phyloP scores from a whole-genome alignment of 768 basidiomycete genomes.

The Leccinum broughii region DNA sequence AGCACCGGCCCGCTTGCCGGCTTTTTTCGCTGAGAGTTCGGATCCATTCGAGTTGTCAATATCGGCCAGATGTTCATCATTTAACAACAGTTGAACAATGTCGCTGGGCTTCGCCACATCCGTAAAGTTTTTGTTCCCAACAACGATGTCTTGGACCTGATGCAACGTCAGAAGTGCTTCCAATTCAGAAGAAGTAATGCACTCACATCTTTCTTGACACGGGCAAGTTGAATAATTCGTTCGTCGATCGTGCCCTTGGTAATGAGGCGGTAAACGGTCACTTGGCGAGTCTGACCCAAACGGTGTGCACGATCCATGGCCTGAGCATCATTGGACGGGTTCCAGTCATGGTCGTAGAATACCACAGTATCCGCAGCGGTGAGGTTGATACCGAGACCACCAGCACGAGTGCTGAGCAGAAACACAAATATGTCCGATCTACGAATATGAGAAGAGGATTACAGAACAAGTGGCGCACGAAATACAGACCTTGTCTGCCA shows the following conservation, averaged over 20 bases:
- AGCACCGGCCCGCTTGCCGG: conserved; percentile 37
- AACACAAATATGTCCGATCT: conserved; percentile 91
- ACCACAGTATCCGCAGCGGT: conserved; percentile 57
- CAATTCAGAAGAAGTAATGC: neutral
- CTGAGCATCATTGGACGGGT: conserved; percentile 96
- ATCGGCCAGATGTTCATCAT: conserved; percentile 88
- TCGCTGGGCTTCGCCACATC: conserved; percentile 95
- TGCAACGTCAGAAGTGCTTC: conserved; percentile 4
- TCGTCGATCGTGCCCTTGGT: conserved; percentile 96
- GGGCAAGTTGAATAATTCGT: conserved; percentile 92
- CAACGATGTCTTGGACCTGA: conserved; percentile 98
- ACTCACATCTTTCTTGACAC: conserved; percentile 93
- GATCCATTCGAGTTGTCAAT: conserved; percentile 50
- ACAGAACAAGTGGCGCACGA: neutral
- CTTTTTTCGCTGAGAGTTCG: conserved; percentile 37
- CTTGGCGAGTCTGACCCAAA: conserved; percentile 94
- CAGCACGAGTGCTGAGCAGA: conserved; percentile 91
- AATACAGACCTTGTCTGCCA: conserved; percentile 90
- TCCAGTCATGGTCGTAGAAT: conserved; percentile 39
- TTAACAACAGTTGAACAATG: conserved; percentile 91
- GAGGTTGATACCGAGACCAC: conserved; percentile 95
- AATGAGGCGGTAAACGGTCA: conserved; percentile 93
- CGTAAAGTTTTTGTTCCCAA: conserved; percentile 93
- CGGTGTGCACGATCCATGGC: conserved; percentile 99
- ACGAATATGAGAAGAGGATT: neutral